Base-by-base conservation (phyloP, 331 rosid species). In the Rhamnella rubrinervis region DNA sequence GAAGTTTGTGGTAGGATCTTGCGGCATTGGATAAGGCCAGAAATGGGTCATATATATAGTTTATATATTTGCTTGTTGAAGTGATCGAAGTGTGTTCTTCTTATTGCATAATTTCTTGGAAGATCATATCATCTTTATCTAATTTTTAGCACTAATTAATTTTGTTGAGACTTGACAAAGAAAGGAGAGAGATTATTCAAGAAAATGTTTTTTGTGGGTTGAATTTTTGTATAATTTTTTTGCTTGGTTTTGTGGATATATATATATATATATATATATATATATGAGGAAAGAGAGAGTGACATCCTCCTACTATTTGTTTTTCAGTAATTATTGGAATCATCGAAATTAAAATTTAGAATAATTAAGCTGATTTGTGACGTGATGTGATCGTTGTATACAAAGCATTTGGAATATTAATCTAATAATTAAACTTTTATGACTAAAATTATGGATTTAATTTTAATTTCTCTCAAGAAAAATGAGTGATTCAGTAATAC, bases 401-500 rank as follows among this genome's bases (percentile, higher is more conserved):
- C 5, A 31, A 31, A 31, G 5, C 35, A 31, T 31, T 31, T 31
- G 35, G 35, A 31, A 31, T 31, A 31, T 31, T 31, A 31, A 31
- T 31, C 35, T 3, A 31, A 5, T 16, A 13, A 5, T 14, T 51
- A 51, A 51, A 46, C 47, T 39, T 38, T 65, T 25, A 35, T 66
- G 26, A 66, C 59, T 31, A 31, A 31, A 31, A 31, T 31, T 66
- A 49, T 66, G 52, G 52, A 2, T 66, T 66, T 58, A 12, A 23
- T 50, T 16, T 7, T 6, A 59, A n/a, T 31, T 31, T 31, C 35
- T 31, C 35, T 31, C 35, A 31, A 31, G 35, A 4, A 31, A 31
- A 31, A 31, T 31, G 73, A 69, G 68, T 58, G 52, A 77, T 65
- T 49, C 60, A 50, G 67, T 66, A 35, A 63, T 68, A 31, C 78